A percentile compares a stretch with the other conserved stretches of the same genome.
Conservation (phyloP, 2,329 filamentous ascomycete species). For the Periconia sp. region DNA sequence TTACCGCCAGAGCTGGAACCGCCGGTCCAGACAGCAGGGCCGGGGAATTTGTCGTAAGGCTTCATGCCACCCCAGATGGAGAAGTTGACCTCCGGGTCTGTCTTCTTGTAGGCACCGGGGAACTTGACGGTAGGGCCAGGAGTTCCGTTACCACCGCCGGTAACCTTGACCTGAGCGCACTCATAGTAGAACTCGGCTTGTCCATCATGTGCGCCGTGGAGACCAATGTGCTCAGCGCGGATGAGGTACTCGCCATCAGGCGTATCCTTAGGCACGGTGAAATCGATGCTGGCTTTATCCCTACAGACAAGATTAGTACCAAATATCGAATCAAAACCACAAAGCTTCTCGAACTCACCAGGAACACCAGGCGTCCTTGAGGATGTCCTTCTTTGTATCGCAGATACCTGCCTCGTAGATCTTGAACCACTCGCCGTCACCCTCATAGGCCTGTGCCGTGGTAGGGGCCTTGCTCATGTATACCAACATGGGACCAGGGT, state of each 20-base stretch:
- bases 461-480: conserved; percentile 24
- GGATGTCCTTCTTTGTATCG: conserved; percentile 4
- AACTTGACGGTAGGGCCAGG: conserved; percentile 44
- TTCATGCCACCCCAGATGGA: conserved; percentile 29
- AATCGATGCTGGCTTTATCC: conserved; percentile 17
- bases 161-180: conserved; percentile 50
- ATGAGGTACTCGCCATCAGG: conserved; percentile 50
- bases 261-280: conserved; percentile 33
- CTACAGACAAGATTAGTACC: conserved; percentile 21
- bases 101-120: conserved; percentile 36
- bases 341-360: conserved; percentile 7
- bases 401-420: conserved; percentile 6
- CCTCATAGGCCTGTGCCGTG: conserved; percentile 11
- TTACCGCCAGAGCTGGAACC: no score
- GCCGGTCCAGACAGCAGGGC: conserved; percentile 33
- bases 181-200: conserved; percentile 50
- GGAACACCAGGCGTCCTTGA: background rate
- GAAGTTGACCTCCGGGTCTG: conserved; percentile 32
- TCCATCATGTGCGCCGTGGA: conserved; percentile 39
- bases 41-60: conserved; percentile 28
- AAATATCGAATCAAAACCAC: conserved; percentile 9
- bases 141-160: conserved; percentile 38
- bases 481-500: conserved; percentile 14
- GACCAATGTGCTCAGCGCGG: conserved; percentile 49
- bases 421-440: conserved; percentile 24